Percentiles rank a stretch among this genome's conserved stretches.
Evolutionary conservation across 768 basidiomycete genomes (phyloP).

Genomic region (Sporobolomyces phaffii): DNA sequence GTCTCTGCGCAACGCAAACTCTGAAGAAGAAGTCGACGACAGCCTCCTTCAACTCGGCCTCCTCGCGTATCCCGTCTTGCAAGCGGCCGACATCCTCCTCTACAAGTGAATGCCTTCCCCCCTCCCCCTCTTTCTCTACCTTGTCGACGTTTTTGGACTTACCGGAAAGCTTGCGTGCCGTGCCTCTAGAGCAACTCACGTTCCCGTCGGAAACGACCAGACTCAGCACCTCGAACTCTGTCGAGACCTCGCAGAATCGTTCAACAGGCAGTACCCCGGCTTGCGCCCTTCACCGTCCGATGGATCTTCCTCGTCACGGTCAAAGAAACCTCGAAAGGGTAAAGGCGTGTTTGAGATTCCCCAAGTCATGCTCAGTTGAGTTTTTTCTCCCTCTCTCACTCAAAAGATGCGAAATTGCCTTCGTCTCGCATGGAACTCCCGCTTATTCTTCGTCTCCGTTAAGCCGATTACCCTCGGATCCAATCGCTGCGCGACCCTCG

Average conservation of each 20-base stretch:
- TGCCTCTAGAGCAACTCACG: constrained; percentile 67
- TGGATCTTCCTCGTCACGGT: constrained; percentile 36
- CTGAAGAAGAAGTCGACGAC: constrained; percentile 73
- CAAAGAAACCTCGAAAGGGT: constrained; percentile 36
- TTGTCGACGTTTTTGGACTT: neutral
- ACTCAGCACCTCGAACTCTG: constrained; percentile 85
- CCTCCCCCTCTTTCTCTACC: neutral
- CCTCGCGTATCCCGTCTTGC: constrained; percentile 85
- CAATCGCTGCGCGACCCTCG: constrained; percentile 78
- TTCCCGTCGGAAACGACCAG: constrained; percentile 96
- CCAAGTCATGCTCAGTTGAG: constrained; percentile 65
- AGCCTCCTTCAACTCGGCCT: constrained; percentile 74
- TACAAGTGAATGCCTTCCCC: constrained; percentile 58
- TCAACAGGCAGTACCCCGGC: constrained; percentile 62
- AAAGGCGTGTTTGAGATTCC: constrained; percentile 66
- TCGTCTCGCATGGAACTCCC: too few relatives aligned
- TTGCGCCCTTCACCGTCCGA: neutral
- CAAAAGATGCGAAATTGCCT: neutral
- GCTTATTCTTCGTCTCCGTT: too few relatives aligned
- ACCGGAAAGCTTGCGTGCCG: too few relatives aligned
- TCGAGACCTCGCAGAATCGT: constrained; percentile 72
- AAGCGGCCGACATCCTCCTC: constrained; percentile 83
- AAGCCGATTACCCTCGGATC: constrained; percentile 73
- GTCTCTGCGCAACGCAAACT: constrained; percentile 63
- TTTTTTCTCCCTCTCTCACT: neutral